Base-by-base conservation (phyloP, 345 rosid species). In the Eucalyptus guilfoylei region DNA sequence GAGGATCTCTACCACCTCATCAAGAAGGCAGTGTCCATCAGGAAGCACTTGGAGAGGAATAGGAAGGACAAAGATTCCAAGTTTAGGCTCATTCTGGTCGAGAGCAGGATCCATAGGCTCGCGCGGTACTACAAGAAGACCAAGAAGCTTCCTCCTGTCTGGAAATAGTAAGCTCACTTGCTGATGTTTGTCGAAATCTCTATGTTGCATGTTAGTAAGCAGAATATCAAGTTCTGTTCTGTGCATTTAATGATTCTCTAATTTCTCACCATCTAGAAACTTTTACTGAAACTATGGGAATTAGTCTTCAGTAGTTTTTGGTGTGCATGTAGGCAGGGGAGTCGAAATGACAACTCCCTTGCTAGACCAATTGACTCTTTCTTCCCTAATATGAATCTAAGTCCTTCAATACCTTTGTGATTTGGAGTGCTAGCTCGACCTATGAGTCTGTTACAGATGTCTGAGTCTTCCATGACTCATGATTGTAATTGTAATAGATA, bases 31-130 rank as follows among this genome's bases (percentile, higher is more conserved):
- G 94, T 92, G 64, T 92, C 95, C 45, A 93, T 93, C 88, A 90
- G 95, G 89, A 93, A 93, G 92, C 95, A 93, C 87, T 67, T 92
- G 76, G 95, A 93, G 90, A 93, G 95, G 90, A 93, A 93, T 90
- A 92, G 95, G 89, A 93, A 87, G 88, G 91, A 89, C 85, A 89
- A 89, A 89, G 91, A 89, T 55, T 89, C 91, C 83, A 87, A 89
- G 88, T 93, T 93, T 88, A 55, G 95, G 80, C 81, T 93, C 91
- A 93, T 93, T 85, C 93, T 93, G 21, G 95, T 93, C 6, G 95
- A 93, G 88, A 92, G 95, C 92, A 92, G 95, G 87, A 92, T 93
- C 48, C 95, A 93, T 87, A 91, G 95, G 90, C 94, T 92, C 13
- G 95, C 95, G 11, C 91, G 91, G 48, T 89, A 87, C 89, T 89